Evolutionary conservation across 768 basidiomycete genomes (phyloP), one percentile per base, ranked within the genome.

Genomic region (Austroboletus eburneus): DNA sequence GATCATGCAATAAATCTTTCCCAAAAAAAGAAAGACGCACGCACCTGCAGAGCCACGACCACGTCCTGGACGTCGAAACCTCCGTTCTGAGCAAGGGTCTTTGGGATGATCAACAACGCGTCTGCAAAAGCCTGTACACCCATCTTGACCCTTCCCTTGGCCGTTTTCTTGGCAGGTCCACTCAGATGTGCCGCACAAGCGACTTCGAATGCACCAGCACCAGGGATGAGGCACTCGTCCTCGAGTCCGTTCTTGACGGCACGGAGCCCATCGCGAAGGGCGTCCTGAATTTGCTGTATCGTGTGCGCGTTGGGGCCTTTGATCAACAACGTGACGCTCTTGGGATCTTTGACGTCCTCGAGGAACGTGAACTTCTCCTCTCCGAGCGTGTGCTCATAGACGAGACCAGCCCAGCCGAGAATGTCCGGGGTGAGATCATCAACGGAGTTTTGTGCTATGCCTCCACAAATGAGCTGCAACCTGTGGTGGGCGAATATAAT

Each of bases 341-440:
- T 94, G 23, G 96, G 95, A 50, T 86, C 81, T 69, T 87, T 91
- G 67, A 97, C 95, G 54, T 99, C 90, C 69, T 98, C 96, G 45
- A 99, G 75, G 63, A 98, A 98, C 0, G 96, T 99, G 69, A 78
- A 99, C 64, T 98, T 99, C 64, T 99, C 96, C 71, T 99, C 96
- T 55, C 96, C 96, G 25, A 99, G 80, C 17, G 94, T 97, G 69
- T 97, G 93, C 70, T 99, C 96, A 72, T 99, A 99, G 24, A 99
- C 92, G 51, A 98, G 82, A 9, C 96, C 96, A 34, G 96, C 96
- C 87, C 91, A 96, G 25, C 96, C 96, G 41, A 99, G 83, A 27
- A 91, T 77, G 43, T 87, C 85, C 13, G 95, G 92, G 2, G 81
- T 83, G 41, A 99, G 78, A 63, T 99, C 95, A 57, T 99, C 96